Conservation (phyloP, 306 rosid species). For the Cicer cuneatum region DNA sequence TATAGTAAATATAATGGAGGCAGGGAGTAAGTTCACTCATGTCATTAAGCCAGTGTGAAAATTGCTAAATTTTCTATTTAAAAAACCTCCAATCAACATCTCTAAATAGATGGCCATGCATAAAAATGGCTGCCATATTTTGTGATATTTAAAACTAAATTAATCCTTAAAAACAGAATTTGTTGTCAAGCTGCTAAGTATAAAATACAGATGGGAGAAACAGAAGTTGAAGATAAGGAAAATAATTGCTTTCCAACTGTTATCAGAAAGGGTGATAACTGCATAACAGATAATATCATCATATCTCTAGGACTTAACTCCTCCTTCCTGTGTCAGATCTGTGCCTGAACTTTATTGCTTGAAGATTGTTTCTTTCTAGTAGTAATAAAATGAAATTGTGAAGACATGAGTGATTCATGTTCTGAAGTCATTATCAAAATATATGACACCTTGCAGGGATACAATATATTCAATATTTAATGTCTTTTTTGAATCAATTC, state of each 20-base stretch:
- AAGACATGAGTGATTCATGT: constrained; percentile 1
- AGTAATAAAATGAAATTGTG: background rate
- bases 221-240: background rate
- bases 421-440: background rate
- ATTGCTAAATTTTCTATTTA: constrained; percentile 8
- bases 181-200: background rate
- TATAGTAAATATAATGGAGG: constrained; percentile 39
- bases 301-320: constrained; percentile 29
- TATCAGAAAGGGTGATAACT: constrained; percentile 10
- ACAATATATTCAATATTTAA: background rate
- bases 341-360: background rate
- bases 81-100: constrained; percentile 10
- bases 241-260: constrained; percentile 18
- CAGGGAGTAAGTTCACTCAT: constrained; percentile 19
- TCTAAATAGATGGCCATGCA: background rate
- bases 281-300: constrained; percentile 22
- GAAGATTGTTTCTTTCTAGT: constrained; percentile 2
- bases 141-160: constrained; percentile 3
- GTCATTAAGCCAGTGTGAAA: constrained; percentile 15
- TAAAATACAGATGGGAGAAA: background rate
- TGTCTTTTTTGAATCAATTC: too few species aligned
- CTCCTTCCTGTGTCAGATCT: constrained; percentile 17
- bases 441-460: constrained; percentile 9
- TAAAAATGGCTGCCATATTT: background rate
- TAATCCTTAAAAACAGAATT: background rate